Conservation (phyloP, 371 early-diverging fungal species). For the Apophysomyces trapeziformis region DNA sequence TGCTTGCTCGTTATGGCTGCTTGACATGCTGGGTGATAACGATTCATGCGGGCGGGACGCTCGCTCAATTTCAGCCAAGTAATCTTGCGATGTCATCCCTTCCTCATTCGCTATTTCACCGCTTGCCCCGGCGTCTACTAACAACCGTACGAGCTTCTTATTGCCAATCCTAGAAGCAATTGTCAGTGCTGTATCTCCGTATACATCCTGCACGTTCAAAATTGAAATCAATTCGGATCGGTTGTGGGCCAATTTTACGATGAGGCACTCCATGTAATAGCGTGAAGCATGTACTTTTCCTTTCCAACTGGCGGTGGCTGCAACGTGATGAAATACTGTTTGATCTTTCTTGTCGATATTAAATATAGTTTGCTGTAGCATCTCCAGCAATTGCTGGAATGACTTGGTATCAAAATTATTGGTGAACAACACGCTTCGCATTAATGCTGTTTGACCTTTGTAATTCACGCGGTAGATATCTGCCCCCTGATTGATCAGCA, state of each 20-base stretch:
- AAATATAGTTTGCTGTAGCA: slow-evolving; percentile 73
- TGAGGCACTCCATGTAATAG: slow-evolving; percentile 85
- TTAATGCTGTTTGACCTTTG: slow-evolving; percentile 86
- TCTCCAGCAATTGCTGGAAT: slow-evolving; percentile 75
- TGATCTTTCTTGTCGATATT: slow-evolving; percentile 77
- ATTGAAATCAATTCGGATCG: slow-evolving; percentile 64
- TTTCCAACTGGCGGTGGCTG: slow-evolving; percentile 69
- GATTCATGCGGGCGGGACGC: slow-evolving; percentile 1
- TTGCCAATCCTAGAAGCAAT: slow-evolving; percentile 82
- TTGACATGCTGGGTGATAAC: neutral
- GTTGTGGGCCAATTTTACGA: slow-evolving; percentile 29
- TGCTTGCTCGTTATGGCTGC: slow-evolving; percentile 17
- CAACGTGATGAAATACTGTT: slow-evolving; percentile 91
- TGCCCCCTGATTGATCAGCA: slow-evolving; percentile 78
- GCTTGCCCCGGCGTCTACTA: slow-evolving; percentile 85
- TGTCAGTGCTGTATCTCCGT: slow-evolving; percentile 91
- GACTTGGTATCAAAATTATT: slow-evolving; percentile 84
- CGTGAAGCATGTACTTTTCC: slow-evolving; percentile 73
- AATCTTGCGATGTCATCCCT: slow-evolving; percentile 69
- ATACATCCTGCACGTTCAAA: slow-evolving; percentile 79
- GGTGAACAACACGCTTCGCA: slow-evolving; percentile 85
- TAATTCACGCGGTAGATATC: slow-evolving; percentile 73
- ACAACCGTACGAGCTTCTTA: slow-evolving; percentile 66
- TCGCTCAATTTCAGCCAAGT: slow-evolving; percentile 25
- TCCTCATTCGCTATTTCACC: slow-evolving; percentile 71